A percentile compares a stretch with the other conserved stretches of the same genome.
Evolutionary conservation across 139 green algal genomes (phyloP).

Genomic region (Eudorina sp.): DNA sequence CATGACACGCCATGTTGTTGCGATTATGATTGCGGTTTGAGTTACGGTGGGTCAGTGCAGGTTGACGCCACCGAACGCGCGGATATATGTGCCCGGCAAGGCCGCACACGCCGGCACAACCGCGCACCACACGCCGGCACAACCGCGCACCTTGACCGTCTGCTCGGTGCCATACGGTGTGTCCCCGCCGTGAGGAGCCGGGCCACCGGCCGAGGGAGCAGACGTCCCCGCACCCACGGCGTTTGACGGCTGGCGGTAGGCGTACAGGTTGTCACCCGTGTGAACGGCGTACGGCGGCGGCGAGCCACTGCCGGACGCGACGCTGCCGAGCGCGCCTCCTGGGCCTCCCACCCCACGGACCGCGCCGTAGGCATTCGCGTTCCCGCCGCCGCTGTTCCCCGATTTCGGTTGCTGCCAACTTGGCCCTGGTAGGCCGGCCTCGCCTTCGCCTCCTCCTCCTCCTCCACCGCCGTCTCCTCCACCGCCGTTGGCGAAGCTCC

Average conservation of each 20-base stretch:
- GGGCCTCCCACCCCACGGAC: not conserved
- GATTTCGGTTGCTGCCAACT: not conserved
- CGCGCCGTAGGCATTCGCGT: not conserved
- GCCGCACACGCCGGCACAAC: too few relatives aligned
- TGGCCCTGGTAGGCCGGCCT: not conserved
- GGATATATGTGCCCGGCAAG: too few relatives aligned
- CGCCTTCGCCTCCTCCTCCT: not conserved
- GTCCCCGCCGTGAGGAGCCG: not conserved
- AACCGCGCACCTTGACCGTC: conserved; percentile 19
- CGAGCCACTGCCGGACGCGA: not conserved
- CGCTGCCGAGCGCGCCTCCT: too few relatives aligned
- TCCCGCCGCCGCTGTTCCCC: not conserved
- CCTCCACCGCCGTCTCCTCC: too few relatives aligned
- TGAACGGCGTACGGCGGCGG: conserved; percentile 32
- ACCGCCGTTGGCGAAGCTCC: not conserved
- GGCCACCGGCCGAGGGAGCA: not conserved
- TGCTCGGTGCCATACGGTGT: conserved; percentile 23
- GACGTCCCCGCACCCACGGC: not conserved
- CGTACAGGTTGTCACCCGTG: conserved; percentile 7
- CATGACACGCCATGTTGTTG: too few relatives aligned
- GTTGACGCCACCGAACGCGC: too few relatives aligned
- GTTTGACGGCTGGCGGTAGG: conserved; percentile 24
- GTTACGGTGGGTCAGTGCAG: too few relatives aligned
- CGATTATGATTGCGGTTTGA: too few relatives aligned
- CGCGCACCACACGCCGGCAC: too few relatives aligned